Evolutionary conservation across 139 green algal genomes (phyloP), one percentile per base, ranked within the genome.

Genomic region (Coelastrella sp.): DNA sequence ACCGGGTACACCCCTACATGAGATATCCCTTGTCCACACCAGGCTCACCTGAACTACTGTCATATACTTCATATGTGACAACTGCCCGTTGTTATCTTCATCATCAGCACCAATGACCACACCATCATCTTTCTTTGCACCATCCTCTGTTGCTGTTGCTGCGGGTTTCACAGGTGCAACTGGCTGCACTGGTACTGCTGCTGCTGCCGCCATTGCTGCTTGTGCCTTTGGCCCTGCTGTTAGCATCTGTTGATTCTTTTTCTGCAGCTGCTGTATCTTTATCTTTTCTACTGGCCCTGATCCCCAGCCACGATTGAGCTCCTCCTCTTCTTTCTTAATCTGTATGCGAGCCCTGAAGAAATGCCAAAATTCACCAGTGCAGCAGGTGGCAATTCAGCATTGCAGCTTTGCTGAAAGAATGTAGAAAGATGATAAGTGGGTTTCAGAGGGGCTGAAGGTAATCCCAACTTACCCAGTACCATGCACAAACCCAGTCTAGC

Each of bases 301-400:
- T 21, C 95, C 95, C 60, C 92, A 98, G 0, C 73, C 95, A 35
- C 79, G 80, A 51, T 87, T 89, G 57, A 98, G 85, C 32, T 97
- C 95, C 15, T 87, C 90, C 38, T 96, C 92, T 11, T 95, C 91
- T 89, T 98, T 98, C 68, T 91, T 91, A 17, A 96, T 81, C 86
- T 96, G 88, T 19, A 81, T 66, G 59, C 45, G 79, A 11, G 69
- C 69, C 57, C 72, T 76, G 51, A 21, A 50, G 2, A 15, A 13
- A 9, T 23, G 15, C 45, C 45, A 57, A 57, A 57, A n/a, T n/a
- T n/a, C n/a, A n/a, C n/a, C n/a, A n/a, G n/a, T n/a, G n/a, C n/a
- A n/a, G n/a, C n/a, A n/a, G n/a, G n/a, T n/a, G n/a, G n/a, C n/a
- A n/a, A n/a, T n/a, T n/a, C n/a, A n/a, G n/a, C n/a, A n/a, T n/a